Conservation (phyloP, 306 rosid species). For the Sechiopsis laciniata region DNA sequence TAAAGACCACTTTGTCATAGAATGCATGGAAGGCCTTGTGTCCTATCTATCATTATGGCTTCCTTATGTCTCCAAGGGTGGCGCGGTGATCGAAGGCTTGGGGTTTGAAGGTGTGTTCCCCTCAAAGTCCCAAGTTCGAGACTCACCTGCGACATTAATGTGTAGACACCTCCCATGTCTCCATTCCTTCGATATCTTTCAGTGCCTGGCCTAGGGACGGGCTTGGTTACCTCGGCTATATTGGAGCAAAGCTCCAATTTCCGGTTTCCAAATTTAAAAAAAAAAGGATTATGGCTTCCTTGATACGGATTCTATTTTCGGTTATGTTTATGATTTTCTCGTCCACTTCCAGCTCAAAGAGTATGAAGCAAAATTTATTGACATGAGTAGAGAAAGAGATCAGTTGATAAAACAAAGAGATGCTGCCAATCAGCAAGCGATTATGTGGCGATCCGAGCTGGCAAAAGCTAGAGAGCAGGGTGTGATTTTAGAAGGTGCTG, state of each 20-base stretch:
- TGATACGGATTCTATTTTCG: neutral
- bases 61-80: no score
- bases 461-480: slow-evolving; percentile 92
- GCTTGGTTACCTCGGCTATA: no score
- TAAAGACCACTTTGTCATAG: neutral
- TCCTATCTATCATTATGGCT: neutral
- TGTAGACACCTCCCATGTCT: no score
- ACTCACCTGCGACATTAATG: no score
- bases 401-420: slow-evolving; percentile 68
- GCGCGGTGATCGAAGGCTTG: no score
- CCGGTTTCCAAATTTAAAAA: no score
- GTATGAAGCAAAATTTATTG: slow-evolving; percentile 44
- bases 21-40: neutral
- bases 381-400: slow-evolving; percentile 67
- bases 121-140: no score
- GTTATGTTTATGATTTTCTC: neutral
- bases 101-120: no score
- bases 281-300: slow-evolving; percentile 4
- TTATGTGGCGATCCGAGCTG: slow-evolving; percentile 94
- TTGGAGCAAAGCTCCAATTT: no score
- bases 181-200: no score
- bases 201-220: no score
- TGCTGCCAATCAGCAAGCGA: slow-evolving; percentile 72
- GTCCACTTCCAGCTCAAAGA: slow-evolving; percentile 51
- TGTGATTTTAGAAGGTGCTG: slow-evolving; percentile 79